Percentiles rank a stretch among this genome's conserved stretches.
phyloP scores from a whole-genome alignment of 805 yeast species.

The Priceomyces melissophilus region DNA sequence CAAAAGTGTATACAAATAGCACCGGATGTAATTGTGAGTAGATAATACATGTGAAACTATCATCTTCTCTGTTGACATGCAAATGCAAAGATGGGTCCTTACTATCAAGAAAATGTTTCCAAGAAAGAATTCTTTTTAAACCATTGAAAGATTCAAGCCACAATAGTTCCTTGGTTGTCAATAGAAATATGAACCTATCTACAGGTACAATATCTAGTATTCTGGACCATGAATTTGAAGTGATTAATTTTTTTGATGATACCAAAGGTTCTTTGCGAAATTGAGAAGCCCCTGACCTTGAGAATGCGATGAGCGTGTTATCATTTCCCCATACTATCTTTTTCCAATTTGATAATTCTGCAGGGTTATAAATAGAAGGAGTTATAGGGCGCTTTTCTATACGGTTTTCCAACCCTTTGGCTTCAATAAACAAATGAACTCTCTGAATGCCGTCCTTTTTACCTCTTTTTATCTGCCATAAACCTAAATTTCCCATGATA shows the following conservation, averaged over 20 bases:
- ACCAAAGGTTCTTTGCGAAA: conserved; percentile 19
- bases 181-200: conserved; percentile 41
- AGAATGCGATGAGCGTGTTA: conserved; percentile 26
- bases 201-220: conserved; percentile 41
- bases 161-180: conserved; percentile 66
- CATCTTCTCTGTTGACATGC: conserved; percentile 19
- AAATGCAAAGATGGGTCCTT: conserved; percentile 53
- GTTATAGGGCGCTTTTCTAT: not conserved
- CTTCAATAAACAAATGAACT: conserved; percentile 1
- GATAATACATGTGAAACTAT: conserved; percentile 20
- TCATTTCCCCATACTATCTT: conserved; percentile 44
- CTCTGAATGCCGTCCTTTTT: conserved; percentile 1
- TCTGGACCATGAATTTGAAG: conserved; percentile 53
- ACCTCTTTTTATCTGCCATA: conserved; percentile 25
- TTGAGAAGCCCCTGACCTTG: conserved; percentile 42
- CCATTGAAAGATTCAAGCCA: conserved; percentile 38
- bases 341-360: conserved; percentile 57
- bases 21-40: conserved; percentile 28
- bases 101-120: conserved; percentile 66
- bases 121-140: conserved; percentile 53
- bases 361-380: conserved; percentile 34
- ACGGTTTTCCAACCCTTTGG: not conserved
- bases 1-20: conserved; percentile 31
- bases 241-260: conserved; percentile 29
- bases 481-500: conserved; percentile 49